These are phyloP conservation scores for Balakata baccata DNA, from an alignment of 345 rosid species.

Conservation along the genomic window DNA sequence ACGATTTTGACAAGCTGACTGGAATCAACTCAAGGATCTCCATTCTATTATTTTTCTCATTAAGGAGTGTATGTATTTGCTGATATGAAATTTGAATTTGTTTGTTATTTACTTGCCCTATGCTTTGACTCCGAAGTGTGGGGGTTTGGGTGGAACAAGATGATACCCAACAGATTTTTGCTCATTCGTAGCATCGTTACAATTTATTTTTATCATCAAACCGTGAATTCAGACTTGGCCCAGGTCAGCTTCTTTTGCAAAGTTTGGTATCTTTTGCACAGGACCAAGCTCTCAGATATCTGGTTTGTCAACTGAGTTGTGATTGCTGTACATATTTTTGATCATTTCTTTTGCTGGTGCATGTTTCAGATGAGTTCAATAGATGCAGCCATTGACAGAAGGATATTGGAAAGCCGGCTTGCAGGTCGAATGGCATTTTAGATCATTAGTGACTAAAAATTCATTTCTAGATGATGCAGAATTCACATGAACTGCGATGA, in stretches of 20 bases:
- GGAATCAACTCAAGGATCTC: conserved; percentile 18
- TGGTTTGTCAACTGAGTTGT: conserved; percentile 19
- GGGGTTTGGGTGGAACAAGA: conserved; percentile 72
- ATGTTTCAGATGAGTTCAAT: conserved; percentile 93
- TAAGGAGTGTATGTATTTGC: conserved; percentile 43
- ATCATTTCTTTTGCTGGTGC: conserved; percentile 28
- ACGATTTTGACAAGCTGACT: conserved; percentile 41
- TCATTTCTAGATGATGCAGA: background rate
- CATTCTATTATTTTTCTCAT: conserved; percentile 32
- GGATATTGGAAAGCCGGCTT: conserved; percentile 90
- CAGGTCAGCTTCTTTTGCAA: conserved; percentile 98
- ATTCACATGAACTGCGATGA: background rate
- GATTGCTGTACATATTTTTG: conserved; percentile 24
- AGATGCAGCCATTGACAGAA: conserved; percentile 91
- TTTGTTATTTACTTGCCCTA: conserved; percentile 36
- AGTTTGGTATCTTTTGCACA: conserved; percentile 60
- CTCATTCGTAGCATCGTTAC: conserved; percentile 52
- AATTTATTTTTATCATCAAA: conserved; percentile 56
- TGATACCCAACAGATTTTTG: conserved; percentile 66
- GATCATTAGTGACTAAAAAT: conserved; percentile 8
- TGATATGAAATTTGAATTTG: conserved; percentile 33
- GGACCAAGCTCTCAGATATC: conserved; percentile 38
- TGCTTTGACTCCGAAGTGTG: conserved; percentile 45
- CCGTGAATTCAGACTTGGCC: conserved; percentile 72
- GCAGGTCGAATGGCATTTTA: conserved; percentile 94